Percentiles rank a stretch among this genome's conserved stretches.
These are phyloP conservation scores for Boletus insuetus DNA, from an alignment of 768 basidiomycete genomes.

Conservation along the genomic window DNA sequence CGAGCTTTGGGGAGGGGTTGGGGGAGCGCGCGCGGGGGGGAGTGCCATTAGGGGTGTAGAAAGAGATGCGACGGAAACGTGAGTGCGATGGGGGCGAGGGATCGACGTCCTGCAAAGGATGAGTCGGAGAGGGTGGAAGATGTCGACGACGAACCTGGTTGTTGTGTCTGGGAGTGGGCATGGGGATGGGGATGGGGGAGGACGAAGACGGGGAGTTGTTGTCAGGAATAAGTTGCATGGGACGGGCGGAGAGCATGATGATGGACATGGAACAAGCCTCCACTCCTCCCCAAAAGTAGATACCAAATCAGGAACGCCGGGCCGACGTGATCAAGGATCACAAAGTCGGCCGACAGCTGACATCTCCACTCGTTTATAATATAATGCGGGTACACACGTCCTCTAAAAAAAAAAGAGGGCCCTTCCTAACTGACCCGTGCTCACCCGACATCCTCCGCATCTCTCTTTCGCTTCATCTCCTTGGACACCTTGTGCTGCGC, in stretches of 20 bases:
- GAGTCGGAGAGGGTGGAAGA: too few relatives aligned
- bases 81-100: constrained; percentile 21
- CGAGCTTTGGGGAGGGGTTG: constrained; percentile 36
- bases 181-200: neutral
- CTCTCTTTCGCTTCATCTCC: constrained; percentile 94
- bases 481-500: constrained; percentile 88
- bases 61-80: constrained; percentile 29
- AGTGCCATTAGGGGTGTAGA: constrained; percentile 14
- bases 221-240: constrained; percentile 32
- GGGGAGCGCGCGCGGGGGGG: constrained; percentile 1
- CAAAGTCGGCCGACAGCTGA: constrained; percentile 13
- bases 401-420: too few relatives aligned
- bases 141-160: neutral
- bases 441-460: constrained; percentile 70
- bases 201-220: neutral
- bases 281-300: too few relatives aligned
- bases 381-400: too few relatives aligned
- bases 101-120: neutral
- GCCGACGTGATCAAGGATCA: constrained; percentile 14
- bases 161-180: neutral
- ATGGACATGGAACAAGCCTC: neutral
- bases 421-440: neutral
- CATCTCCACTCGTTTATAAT: too few relatives aligned
- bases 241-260: constrained; percentile 38
- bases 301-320: constrained; percentile 20